Evolutionary conservation across 1,284 basidiomycete genomes (phyloP).

Genomic region (Ganoderma lucidum): DNA sequence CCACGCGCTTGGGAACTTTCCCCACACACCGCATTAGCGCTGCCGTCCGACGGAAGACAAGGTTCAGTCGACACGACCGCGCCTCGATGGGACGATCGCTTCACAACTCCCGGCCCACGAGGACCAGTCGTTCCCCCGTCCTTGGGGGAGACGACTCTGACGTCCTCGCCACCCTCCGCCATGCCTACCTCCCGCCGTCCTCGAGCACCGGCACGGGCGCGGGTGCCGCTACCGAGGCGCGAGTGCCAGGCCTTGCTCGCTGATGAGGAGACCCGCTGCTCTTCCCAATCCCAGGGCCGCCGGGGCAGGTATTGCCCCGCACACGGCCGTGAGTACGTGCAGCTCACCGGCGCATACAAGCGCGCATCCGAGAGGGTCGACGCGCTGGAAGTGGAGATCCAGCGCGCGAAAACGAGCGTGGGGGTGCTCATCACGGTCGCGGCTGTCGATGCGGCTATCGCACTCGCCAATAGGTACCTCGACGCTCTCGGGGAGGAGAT

Average conservation of each 20-base stretch:
- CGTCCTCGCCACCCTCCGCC: background rate
- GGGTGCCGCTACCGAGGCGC: background rate
- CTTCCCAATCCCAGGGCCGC: background rate
- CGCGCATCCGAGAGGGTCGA: slow-evolving; percentile 7
- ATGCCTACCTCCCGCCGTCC: background rate
- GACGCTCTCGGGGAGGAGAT: slow-evolving; percentile 16
- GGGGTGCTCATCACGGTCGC: background rate
- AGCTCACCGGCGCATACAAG: slow-evolving; percentile 19
- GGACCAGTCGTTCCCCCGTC: background rate
- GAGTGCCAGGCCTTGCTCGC: slow-evolving; percentile 16
- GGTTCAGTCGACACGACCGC: background rate
- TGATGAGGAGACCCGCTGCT: slow-evolving; percentile 15
- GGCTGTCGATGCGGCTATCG: background rate
- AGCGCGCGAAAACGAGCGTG: background rate
- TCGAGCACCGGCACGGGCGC: background rate
- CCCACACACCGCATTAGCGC: background rate
- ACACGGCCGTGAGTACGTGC: slow-evolving; percentile 16
- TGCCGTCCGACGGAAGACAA: background rate
- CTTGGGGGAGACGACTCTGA: background rate
- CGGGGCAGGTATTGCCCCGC: background rate
- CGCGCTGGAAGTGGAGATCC: background rate
- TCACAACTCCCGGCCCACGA: background rate
- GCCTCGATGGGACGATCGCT: background rate
- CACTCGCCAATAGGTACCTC: background rate
- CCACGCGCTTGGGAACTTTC: background rate